Evolutionary conservation across 805 yeast species (phyloP).

Genomic region (Pichia scutulata): DNA sequence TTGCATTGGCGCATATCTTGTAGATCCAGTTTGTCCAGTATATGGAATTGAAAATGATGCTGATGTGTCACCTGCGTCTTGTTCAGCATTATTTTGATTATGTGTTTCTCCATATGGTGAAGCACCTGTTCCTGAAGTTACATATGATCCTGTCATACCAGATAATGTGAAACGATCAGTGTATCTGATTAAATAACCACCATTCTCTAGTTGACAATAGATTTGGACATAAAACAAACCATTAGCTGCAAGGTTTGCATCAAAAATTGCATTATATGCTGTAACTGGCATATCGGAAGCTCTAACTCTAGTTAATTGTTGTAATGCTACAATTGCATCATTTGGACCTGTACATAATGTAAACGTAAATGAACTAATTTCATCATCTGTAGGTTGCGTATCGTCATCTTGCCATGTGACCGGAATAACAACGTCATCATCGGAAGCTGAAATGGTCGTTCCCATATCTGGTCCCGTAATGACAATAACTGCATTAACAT

Average conservation of each 20-base stretch:
- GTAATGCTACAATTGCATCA: constrained; percentile 35
- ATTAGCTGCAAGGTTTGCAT: constrained; percentile 39
- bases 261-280: constrained; percentile 36
- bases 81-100: constrained; percentile 30
- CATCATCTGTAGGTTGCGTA: constrained; percentile 36
- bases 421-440: constrained; percentile 29
- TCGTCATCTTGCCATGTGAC: constrained; percentile 56
- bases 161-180: constrained; percentile 54
- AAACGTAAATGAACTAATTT: constrained; percentile 41
- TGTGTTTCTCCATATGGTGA: constrained; percentile 36
- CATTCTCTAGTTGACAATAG: constrained; percentile 36
- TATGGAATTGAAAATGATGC: constrained; percentile 63
- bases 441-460: constrained; percentile 31
- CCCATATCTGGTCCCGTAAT: constrained; percentile 37
- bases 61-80: constrained; percentile 26
- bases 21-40: constrained; percentile 66
- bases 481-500: constrained; percentile 19
- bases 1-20: constrained; percentile 91
- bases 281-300: constrained; percentile 27
- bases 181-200: constrained; percentile 57
- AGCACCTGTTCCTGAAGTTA: constrained; percentile 42
- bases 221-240: constrained; percentile 76
- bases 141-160: constrained; percentile 62
- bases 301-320: constrained; percentile 25
- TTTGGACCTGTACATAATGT: constrained; percentile 65